Evolutionary conservation across 2,329 filamentous ascomycete species (phyloP), one percentile per base, ranked within the genome.

Genomic region (Beauveria australis): DNA sequence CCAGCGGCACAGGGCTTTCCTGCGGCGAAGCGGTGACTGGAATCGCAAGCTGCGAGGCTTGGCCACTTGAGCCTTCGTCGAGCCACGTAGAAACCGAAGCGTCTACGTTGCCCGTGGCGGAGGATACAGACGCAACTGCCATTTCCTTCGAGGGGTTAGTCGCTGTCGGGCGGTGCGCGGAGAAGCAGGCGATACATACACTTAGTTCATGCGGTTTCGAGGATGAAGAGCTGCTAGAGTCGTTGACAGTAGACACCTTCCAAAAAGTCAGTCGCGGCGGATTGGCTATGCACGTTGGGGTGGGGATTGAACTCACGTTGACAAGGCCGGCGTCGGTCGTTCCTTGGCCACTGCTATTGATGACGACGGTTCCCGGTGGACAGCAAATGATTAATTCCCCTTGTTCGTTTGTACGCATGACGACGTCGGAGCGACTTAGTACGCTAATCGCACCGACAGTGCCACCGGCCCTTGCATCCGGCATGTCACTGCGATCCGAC

Each of bases 141-240:
- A 19, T 28, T 54, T 60, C 68, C 68, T 69, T 66, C 66, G 37
- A 57, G 51, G 59, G 64, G 59, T 69, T 66, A 69, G 67, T 64
- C 54, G 63, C 28, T 51, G 43, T 24, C 22, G 28, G 8, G 9
- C 3, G 28, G 16, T 26, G 40, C 22, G 26, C 14, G 18, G 30
- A 24, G 18, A 24, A 24, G 46, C 18, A 12, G 30, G 16, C 2
- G 3, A 19, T 33, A 58, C 65, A 41, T 66, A 66, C 64, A 60
- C 63, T 64, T 65, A 63, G 57, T n/a, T 59, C 61, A 56, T 48
- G 49, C 46, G 62, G 46, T 22, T 60, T 55, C 16, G 57, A 60
- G 47, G 24, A 47, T 19, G 61, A 57, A 22, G 64, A 64, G 54
- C 41, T 62, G 58, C 55, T 57, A 40, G 49, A 51, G 53, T 63